Conservation (phyloP, 805 yeast species). For the Maudiozyma turicensis region DNA sequence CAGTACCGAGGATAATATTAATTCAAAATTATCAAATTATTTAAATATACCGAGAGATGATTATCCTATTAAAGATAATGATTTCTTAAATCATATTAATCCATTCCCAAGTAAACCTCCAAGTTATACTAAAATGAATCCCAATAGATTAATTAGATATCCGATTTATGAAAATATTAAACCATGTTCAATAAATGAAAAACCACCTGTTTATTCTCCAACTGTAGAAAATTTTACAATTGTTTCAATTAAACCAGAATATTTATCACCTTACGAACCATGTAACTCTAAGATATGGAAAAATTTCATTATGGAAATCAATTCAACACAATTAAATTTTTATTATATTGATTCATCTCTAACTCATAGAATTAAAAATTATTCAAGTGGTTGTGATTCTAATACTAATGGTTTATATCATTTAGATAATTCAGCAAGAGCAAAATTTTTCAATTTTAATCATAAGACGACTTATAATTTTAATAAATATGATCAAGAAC, state of each 20-base stretch:
- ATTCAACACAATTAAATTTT: conserved; percentile 77
- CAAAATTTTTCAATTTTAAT: conserved; percentile 9
- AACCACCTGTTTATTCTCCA: conserved; percentile 58
- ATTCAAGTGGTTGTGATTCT: conserved; percentile 15
- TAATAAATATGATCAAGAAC: conserved; percentile 22
- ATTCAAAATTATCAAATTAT: background rate
- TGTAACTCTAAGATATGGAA: conserved; percentile 65
- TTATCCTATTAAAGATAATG: conserved; percentile 6
- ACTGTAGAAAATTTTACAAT: conserved; percentile 52
- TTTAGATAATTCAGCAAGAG: background rate
- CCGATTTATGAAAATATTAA: conserved; percentile 29
- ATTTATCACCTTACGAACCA: conserved; percentile 68
- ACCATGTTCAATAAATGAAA: conserved; percentile 28
- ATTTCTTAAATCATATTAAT: conserved; percentile 25
- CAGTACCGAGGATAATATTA: background rate
- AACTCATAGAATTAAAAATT: conserved; percentile 24
- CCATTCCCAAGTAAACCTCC: conserved; percentile 32
- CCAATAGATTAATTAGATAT: conserved; percentile 21
- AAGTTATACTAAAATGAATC: conserved; percentile 17
- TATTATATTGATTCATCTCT: conserved; percentile 37
- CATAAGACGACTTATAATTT: conserved; percentile 17
- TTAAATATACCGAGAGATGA: background rate
- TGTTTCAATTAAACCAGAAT: conserved; percentile 58
- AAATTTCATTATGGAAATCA: conserved; percentile 56
- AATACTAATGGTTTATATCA: conserved; percentile 3